Base-by-base conservation (phyloP, 129 eudicot genomes). In the Artemisia annua region DNA sequence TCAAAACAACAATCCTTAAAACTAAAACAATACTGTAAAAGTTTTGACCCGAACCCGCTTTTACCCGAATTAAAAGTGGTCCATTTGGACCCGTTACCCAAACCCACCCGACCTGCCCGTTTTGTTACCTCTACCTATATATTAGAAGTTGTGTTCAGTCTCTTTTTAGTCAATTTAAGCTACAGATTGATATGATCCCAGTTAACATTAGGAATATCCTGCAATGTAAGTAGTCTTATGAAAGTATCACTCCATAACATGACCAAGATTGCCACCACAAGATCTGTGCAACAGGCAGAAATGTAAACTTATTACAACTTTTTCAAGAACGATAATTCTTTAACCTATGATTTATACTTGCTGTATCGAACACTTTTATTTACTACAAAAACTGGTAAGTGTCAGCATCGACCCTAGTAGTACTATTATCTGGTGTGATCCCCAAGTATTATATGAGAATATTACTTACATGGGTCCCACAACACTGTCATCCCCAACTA, bases 381-480 rank as follows among this genome's bases (percentile, higher is more conserved):
- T 5, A 39, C 44, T 39, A 39, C 44, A 39, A 39, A 39, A 39
- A 39, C 9, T 39, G 44, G 44, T 4, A 5, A 4, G 43, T 1
- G 2, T 39, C 44, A 5, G 9, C 44, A 39, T 7, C 44, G 9
- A 39, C 9, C 9, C 44, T 20, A 20, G 22, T 20, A 20, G 22
- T 39, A 5, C 44, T 39, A 7, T 14, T 50, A 67, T 26, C 51
- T 67, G 13, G 54, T 70, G 32, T 59, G 12, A 70, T 39, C 32
- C 74, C 64, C 2, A n/a, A 32, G 3, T 2, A 57, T 19, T 57
- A 53, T 10, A 39, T 2, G 22, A 22, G 14, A 7, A 3, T 20
- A 16, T 48, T 48, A 67, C 56, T 48, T 20, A 16, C 57, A 66
- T 39, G 55, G 66, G 58, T 61, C 61, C 77, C n/a, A 72, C 44